Conservation (phyloP, 495 filamentous ascomycete genomes). For the Melanomma pulvis-pyrius region DNA sequence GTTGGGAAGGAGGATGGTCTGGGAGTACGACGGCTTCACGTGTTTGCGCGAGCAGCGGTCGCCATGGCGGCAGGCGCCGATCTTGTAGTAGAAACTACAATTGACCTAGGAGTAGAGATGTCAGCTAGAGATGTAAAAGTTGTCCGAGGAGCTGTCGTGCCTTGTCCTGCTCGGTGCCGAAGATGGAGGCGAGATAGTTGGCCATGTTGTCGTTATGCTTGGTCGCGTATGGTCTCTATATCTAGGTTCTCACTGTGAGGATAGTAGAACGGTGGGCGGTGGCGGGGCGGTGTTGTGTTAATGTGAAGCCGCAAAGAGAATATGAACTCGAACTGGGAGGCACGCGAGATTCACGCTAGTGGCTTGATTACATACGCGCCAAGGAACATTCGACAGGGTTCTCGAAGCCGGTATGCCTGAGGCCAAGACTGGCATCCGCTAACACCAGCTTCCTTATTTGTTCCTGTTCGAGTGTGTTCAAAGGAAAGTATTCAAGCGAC, state of each 20-base stretch:
- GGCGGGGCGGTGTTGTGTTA: background rate
- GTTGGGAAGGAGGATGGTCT: slow-evolving; percentile 96
- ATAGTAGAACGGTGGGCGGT: background rate
- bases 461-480: too few species aligned
- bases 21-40: slow-evolving; percentile 96
- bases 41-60: slow-evolving; percentile 98
- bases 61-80: slow-evolving; percentile 96
- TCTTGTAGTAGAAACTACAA: slow-evolving; percentile 91
- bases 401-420: too few species aligned
- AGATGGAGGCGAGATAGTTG: slow-evolving; percentile 99
- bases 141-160: slow-evolving; percentile 42
- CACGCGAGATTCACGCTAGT: background rate
- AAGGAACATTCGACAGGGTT: slow-evolving; percentile 12
- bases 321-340: background rate
- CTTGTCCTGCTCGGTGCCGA: slow-evolving; percentile 99
- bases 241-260: background rate
- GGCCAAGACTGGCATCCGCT: too few species aligned
- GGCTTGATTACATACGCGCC: background rate
- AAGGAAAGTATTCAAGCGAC: background rate
- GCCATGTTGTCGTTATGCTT: slow-evolving; percentile 59
- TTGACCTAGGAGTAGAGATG: slow-evolving; percentile 49
- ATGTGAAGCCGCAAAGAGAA: background rate
- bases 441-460: too few species aligned
- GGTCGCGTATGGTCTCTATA: background rate
- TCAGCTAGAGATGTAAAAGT: slow-evolving; percentile 15